Evolutionary conservation across 2,329 filamentous ascomycete genomes (phyloP), one percentile per base, ranked within the genome.

Genomic region (Polytolypa hystricis): DNA sequence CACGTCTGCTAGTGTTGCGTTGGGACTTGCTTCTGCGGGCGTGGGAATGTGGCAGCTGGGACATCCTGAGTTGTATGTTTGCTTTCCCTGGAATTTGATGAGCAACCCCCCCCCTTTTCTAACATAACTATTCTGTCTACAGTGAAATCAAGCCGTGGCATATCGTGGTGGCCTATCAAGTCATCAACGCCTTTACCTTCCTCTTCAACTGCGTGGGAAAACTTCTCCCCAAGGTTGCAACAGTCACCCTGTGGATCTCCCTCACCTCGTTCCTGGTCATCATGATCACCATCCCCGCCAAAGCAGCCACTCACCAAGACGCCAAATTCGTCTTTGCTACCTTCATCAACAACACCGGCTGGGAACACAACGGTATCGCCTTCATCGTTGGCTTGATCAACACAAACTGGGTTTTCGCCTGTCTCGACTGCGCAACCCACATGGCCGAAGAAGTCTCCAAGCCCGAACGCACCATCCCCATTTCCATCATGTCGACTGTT

Each of bases 371-470:
- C 40, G 66, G 65, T 15, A 64, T 71, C 30, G 66, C 65, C 14
- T 71, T 70, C 51, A 63, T 72, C 30, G 63, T 69, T 34, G 69
- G 69, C 19, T 55, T 71, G 4, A 64, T 71, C 39, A 69, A 67
- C 44, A 62, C 63, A 12, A 69, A 70, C 45, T 70, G 64, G 61
- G 56, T 61, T 25, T 70, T 69, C 41, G 64, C 64, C 11, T 69
- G 66, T 35, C 58, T 71, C 10, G 67, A 71, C 47, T 62, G 58
- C 25, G 66, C 66, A 6, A 66, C 65, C 3, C 66, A 71, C 46
- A 55, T 72, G 28, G 66, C 68, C 0, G 69, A 71, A 42, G 69
- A 71, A 48, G 64, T 70, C 19, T 56, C 58, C 16, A 50, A 51
- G 0, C 67, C 69, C 0, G 64, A 68, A 40, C 57, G 56, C 17